Base-by-base conservation (phyloP, 441 rosid genomes). In the Arabidopsis lyrata region DNA sequence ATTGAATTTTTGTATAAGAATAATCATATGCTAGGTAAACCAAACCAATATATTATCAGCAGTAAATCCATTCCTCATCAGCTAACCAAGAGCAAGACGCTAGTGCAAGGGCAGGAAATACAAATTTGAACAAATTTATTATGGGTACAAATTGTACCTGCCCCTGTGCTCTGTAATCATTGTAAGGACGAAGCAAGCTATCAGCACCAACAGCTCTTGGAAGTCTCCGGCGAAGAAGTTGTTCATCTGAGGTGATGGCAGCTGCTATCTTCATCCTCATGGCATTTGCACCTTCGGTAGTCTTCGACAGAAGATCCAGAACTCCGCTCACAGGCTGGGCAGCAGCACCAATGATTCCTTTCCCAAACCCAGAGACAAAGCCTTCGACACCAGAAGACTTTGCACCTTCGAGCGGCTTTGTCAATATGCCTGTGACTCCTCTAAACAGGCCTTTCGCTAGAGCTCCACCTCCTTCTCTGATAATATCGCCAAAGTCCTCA, bases 221-320 rank as follows among this genome's bases (percentile, higher is more conserved):
- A 70, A 93, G 86, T 82, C 98, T 86, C 81, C 77, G 85, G 63
- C 98, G 98, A 63, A 96, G 97, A 66, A 93, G 93, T 78, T 96
- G 99, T 70, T 96, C 98, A 78, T 96, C 98, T 78, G 99, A 93
- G 62, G 98, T 87, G 80, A 96, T 88, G 73, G 98, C 97, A 69
- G 99, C 88, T 81, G 91, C 82, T 79, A 96, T 91, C 84, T 93
- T 93, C 97, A 93, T 90, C 84, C 98, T 88, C 92, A 96, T 83
- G 62, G 98, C 99, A 86, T 96, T 96, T 66, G 99, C 99, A 78
- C 99, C 99, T 88, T 96, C 99, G 14, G 98, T 96, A 76, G 98
- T 93, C 80, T 93, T 96, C 5, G 99, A 96, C 85, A 93, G 76
- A 79, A 93, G 96, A 88, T 96, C 99, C 84, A 96, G 81, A 79